phyloP scores from a whole-genome alignment of 192 early-diverging fungal species.

The Borealophlyctis nickersoniae region DNA sequence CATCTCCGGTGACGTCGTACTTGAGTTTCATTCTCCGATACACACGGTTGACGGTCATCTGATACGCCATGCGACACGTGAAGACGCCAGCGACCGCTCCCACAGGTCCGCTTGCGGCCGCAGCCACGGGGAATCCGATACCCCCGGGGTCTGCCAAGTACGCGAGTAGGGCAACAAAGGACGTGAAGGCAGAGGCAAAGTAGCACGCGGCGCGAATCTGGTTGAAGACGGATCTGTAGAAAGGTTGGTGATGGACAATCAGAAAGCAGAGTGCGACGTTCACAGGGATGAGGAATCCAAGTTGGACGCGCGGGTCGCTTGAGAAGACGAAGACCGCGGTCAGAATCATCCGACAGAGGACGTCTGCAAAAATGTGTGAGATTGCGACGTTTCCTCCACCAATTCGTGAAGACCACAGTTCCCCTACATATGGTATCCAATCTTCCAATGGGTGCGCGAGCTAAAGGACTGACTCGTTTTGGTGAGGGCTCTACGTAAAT shows the following conservation, averaged over 20 bases:
- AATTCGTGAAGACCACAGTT: too few species aligned
- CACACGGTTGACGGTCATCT: slow-evolving; percentile 3
- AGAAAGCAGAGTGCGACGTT: slow-evolving; percentile 2
- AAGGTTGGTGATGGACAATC: slow-evolving; percentile 14
- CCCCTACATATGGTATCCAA: slow-evolving; percentile 18
- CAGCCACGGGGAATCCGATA: slow-evolving; percentile 6
- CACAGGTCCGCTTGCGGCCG: not conserved
- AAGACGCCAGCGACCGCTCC: slow-evolving; percentile 15
- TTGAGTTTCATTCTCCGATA: slow-evolving; percentile 14
- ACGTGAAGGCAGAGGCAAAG: slow-evolving; percentile 13
- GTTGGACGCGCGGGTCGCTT: not conserved
- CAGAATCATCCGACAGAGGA: slow-evolving; percentile 4
- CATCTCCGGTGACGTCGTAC: slow-evolving; percentile 1
- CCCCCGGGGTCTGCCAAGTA: not conserved
- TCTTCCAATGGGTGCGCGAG: slow-evolving; percentile 19
- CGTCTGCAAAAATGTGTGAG: not conserved
- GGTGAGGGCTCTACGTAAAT: slow-evolving; percentile 22
- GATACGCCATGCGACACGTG: slow-evolving; percentile 7
- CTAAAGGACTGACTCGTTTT: not conserved
- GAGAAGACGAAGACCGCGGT: slow-evolving; percentile 12
- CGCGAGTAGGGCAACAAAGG: slow-evolving; percentile 13
- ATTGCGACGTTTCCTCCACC: not conserved
- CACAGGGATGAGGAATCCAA: slow-evolving; percentile 13
- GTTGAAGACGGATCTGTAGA: slow-evolving; percentile 19
- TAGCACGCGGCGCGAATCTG: slow-evolving; percentile 14